Evolutionary conservation across 768 basidiomycete genomes (phyloP), one percentile per base, ranked within the genome.

Genomic region (Steccherinum ochraceum): DNA sequence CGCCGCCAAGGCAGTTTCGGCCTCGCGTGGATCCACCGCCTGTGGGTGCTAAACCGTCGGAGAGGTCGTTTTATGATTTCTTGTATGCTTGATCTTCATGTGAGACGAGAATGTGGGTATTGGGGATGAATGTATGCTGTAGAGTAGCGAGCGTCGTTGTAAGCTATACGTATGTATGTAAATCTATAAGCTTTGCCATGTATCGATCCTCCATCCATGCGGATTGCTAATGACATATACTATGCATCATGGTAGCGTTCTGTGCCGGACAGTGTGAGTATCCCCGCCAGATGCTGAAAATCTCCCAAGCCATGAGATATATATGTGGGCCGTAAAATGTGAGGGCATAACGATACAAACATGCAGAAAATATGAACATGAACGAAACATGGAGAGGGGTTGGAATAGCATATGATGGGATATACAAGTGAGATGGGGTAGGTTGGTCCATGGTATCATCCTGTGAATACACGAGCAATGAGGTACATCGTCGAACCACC

Each of bases 401-500:
- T n/a, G n/a, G n/a, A n/a, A n/a, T n/a, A n/a, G n/a, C n/a, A n/a
- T n/a, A n/a, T 35, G 16, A 35, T 7, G 16, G 16, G 30, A 35
- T 35, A 35, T 35, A 35, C 30, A 35, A 35, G 30, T 7, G 30
- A 35, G 16, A n/a, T n/a, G n/a, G 12, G n/a, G 21, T 3, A 23
- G 21, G 4, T 45, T 35, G n/a, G 10, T 7, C 21, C 21, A 11
- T 39, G 11, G 35, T n/a, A 3, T 60, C 60, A 79, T 24, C 79
- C 77, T 2, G 79, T 80, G 57, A 79, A 78, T 43, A 80, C 62
- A 23, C 75, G 68, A 5, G 71, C 72, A 49, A 78, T 56, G 24
- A 78, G 65, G 61, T 79, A 85, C 30, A 79, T 61, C 2, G 79
- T 81, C 7, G 81, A 81, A 24, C 80, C 81, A 12, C 74, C 52